Evolutionary conservation across 495 filamentous ascomycete genomes (phyloP).

Genomic region (Aspergillus olivimuriae): DNA sequence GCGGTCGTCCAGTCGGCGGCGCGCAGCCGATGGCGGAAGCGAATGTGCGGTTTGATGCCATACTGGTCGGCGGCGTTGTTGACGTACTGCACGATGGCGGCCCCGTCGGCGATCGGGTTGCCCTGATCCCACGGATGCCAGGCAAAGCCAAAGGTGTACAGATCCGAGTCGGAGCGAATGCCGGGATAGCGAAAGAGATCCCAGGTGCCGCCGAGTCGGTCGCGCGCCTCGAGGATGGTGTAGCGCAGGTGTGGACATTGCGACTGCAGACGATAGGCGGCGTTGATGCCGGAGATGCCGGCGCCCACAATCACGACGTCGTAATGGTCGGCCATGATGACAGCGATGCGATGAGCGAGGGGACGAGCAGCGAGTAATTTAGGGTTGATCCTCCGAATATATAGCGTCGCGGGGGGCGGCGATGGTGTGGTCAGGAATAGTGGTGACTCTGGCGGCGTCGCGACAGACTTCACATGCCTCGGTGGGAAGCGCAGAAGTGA

Average conservation of each 20-base stretch:
- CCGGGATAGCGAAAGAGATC: constrained; percentile 68
- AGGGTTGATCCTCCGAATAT: no score
- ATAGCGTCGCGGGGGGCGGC: no score
- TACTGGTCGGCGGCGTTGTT: constrained; percentile 49
- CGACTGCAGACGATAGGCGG: constrained; percentile 61
- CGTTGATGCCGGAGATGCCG: constrained; percentile 72
- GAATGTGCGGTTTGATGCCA: constrained; percentile 58
- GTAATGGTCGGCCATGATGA: constrained; percentile 15
- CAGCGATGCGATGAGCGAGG: not conserved
- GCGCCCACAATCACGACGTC: constrained; percentile 69
- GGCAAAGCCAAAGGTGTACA: constrained; percentile 61
- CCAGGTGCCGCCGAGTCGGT: constrained; percentile 63
- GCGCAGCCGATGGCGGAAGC: constrained; percentile 50
- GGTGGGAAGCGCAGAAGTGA: constrained; percentile 18
- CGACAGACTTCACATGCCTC: constrained; percentile 26
- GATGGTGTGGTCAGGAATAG: no score
- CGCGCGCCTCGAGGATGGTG: constrained; percentile 56
- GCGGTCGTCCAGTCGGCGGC: constrained; percentile 54
- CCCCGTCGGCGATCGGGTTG: constrained; percentile 55
- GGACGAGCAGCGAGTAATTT: not conserved
- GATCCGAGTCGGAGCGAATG: constrained; percentile 60
- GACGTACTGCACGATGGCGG: constrained; percentile 56
- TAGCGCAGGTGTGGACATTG: constrained; percentile 48
- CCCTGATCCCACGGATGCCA: constrained; percentile 60
- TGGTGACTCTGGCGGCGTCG: not conserved